These are phyloP conservation scores for Isoetes engelmannii DNA, from an alignment of 83 land plant species.

Conservation along the genomic window DNA sequence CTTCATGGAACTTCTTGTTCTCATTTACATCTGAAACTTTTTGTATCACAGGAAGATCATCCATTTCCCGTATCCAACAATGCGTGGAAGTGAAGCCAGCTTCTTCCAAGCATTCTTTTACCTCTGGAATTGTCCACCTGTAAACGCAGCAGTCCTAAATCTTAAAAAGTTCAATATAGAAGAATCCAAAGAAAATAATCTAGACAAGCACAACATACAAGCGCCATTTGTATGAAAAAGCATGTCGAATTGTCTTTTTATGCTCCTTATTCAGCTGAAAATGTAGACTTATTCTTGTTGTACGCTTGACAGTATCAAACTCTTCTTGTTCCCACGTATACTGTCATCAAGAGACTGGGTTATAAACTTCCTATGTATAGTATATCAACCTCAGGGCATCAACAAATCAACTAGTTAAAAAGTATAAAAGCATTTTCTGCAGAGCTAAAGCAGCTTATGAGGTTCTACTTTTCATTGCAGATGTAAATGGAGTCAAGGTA, in stretches of 20 bases:
- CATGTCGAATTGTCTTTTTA: conserved; percentile 58
- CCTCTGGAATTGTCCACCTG: conserved; percentile 10
- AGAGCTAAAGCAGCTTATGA: no score
- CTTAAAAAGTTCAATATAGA: not conserved
- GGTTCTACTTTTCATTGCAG: no score
- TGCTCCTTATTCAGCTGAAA: conserved; percentile 55
- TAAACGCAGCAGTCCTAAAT: not conserved
- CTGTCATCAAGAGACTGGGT: conserved; percentile 28
- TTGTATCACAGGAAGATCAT: not conserved
- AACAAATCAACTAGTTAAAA: no score
- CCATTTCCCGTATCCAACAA: conserved; percentile 6
- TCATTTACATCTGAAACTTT: conserved; percentile 4
- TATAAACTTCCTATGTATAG: no score
- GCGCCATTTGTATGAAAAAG: conserved; percentile 80
- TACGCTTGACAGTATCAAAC: conserved; percentile 61
- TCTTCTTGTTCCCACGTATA: conserved; percentile 87
- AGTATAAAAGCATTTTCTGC: no score
- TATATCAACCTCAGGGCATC: no score
- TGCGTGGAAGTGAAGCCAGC: conserved; percentile 6
- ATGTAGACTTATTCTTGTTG: conserved; percentile 82
- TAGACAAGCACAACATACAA: conserved; percentile 33
- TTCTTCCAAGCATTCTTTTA: conserved; percentile 2
- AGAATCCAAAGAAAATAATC: not conserved
- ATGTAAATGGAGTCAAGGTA: no score
- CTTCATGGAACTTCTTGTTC: conserved; percentile 2